Percentiles rank a stretch among this genome's conserved stretches.
phyloP scores from a whole-genome alignment of 23 red algal species.

The Gracilaria gracilis region DNA sequence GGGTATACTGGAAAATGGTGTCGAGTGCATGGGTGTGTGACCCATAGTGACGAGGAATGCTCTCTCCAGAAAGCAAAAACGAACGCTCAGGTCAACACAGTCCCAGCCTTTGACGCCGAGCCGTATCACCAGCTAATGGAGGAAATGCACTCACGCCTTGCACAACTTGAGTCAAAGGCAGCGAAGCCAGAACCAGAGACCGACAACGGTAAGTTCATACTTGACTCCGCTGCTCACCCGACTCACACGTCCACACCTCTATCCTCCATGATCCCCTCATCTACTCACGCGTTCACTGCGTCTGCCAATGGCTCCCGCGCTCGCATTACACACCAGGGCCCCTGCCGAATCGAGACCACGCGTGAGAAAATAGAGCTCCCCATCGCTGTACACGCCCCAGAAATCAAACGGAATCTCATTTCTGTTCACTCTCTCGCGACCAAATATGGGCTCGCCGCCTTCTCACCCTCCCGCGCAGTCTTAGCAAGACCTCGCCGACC shows the following conservation, averaged over 20 bases:
- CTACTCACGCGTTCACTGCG: neutral
- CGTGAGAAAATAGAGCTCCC: neutral
- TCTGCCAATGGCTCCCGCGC: constrained; percentile 2
- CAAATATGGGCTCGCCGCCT: neutral
- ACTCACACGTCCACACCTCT: constrained; percentile 1
- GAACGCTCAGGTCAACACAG: no score
- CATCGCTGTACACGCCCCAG: constrained; percentile 8
- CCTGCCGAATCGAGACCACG: constrained; percentile 1
- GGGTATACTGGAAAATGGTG: constrained; percentile 34
- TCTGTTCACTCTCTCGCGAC: neutral
- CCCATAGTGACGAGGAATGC: constrained; percentile 21
- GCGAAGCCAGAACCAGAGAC: neutral
- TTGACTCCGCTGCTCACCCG: constrained; percentile 27
- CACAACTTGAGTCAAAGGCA: no score
- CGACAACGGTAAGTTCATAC: constrained; percentile 13
- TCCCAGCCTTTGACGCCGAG: no score
- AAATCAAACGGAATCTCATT: neutral
- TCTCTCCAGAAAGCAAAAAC: constrained; percentile 4
- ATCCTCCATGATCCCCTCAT: neutral
- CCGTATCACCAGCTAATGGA: neutral
- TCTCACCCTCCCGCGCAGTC: neutral
- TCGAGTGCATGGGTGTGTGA: neutral
- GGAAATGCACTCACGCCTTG: neutral
- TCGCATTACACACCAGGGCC: neutral
- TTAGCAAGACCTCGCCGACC: neutral